Conservation (phyloP, 2,329 filamentous ascomycete genomes). For the Ploettnerulaceae sp. region DNA sequence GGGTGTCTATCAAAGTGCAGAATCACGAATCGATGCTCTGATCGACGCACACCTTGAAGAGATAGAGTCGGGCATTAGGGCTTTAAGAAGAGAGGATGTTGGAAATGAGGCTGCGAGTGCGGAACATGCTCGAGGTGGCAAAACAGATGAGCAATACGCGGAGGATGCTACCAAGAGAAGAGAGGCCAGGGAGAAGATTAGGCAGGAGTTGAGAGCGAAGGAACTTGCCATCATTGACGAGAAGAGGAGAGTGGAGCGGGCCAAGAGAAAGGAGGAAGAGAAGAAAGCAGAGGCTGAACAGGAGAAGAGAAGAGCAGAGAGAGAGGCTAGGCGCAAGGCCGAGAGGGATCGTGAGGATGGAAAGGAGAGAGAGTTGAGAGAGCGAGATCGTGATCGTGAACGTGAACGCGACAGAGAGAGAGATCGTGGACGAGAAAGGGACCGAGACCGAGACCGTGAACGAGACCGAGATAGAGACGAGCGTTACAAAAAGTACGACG, state of each 20-base stretch:
- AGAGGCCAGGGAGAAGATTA: slow-evolving; percentile 55
- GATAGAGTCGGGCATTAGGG: slow-evolving; percentile 66
- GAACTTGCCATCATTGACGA: slow-evolving; percentile 56
- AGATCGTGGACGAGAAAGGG: slow-evolving; percentile 20
- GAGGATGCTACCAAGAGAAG: slow-evolving; percentile 58
- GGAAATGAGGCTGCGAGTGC: slow-evolving; percentile 63
- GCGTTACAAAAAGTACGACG: slow-evolving; percentile 27
- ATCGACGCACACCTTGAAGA: slow-evolving; percentile 57
- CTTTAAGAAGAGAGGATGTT: slow-evolving; percentile 62
- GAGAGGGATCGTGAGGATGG: slow-evolving; percentile 28
- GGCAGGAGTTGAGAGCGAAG: slow-evolving; percentile 54
- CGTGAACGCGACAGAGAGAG: slow-evolving; percentile 34
- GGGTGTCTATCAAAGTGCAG: slow-evolving; percentile 68
- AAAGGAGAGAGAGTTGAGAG: slow-evolving; percentile 20
- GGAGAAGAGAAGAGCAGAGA: slow-evolving; percentile 39
- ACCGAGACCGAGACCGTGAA: slow-evolving; percentile 20
- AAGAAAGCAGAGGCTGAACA: slow-evolving; percentile 42
- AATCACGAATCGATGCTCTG: slow-evolving; percentile 60
- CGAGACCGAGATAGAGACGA: slow-evolving; percentile 24
- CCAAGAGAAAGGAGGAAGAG: slow-evolving; percentile 47
- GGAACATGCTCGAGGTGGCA: slow-evolving; percentile 61
- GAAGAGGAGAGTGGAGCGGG: slow-evolving; percentile 50
- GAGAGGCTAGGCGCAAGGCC: slow-evolving; percentile 29
- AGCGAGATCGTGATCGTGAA: slow-evolving; percentile 25
- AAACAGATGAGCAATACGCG: slow-evolving; percentile 70